phyloP scores from a whole-genome alignment of 2,329 filamentous ascomycete genomes.

The Aspergillus brasiliensis region DNA sequence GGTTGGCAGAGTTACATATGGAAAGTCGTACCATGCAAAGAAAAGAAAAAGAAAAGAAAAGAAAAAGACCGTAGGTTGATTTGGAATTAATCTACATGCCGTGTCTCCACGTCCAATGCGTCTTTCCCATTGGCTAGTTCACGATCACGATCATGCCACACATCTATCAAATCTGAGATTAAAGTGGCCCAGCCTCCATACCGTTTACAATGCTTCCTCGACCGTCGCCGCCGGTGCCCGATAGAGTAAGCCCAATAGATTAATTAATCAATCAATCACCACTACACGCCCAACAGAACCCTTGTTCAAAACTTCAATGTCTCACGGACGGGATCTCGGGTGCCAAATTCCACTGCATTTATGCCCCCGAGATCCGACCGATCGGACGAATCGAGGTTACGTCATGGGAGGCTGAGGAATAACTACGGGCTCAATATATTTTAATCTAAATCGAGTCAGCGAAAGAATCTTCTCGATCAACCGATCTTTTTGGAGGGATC shows the following conservation, averaged over 20 bases:
- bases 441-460: not conserved
- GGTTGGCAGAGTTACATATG: not conserved
- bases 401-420: not conserved
- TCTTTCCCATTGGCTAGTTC: not conserved
- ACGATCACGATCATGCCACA: constrained; percentile 14
- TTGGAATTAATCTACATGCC: constrained; percentile 13
- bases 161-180: constrained; percentile 6
- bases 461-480: not conserved
- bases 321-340: constrained; percentile 2
- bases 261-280: not conserved
- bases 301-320: not conserved
- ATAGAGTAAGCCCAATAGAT: not conserved
- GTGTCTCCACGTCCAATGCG: not conserved
- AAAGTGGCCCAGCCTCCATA: not conserved
- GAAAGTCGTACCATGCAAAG: not conserved
- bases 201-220: not conserved
- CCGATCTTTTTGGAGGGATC: not conserved
- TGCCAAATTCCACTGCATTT: not conserved
- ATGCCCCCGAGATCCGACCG: not conserved
- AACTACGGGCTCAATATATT: not conserved
- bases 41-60: not conserved
- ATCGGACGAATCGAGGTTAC: not conserved
- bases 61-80: not conserved
- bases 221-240: not conserved
- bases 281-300: not conserved